A percentile compares a stretch with the other conserved stretches of the same genome.
These are phyloP conservation scores for Ganoderma sp. DNA, from an alignment of 1,284 basidiomycete species.

Conservation along the genomic window DNA sequence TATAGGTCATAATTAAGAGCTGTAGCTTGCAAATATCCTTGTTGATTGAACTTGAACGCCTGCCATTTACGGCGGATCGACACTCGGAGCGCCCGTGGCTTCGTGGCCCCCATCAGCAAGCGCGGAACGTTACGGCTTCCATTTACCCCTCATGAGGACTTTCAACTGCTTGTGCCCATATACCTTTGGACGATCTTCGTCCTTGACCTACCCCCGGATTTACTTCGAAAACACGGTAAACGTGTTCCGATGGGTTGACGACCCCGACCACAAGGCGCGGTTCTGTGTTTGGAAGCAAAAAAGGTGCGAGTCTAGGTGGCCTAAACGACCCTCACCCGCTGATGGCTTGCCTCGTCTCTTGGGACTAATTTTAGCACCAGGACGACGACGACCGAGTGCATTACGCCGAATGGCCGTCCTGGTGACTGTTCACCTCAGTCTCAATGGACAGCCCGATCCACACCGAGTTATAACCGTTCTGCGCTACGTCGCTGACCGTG, in stretches of 20 bases:
- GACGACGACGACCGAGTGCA: constrained; percentile 16
- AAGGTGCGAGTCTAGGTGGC: constrained; percentile 18
- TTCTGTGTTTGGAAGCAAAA: constrained; percentile 13
- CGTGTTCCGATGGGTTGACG: neutral
- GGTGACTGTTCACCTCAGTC: constrained; percentile 19
- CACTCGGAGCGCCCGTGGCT: neutral
- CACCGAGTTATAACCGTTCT: constrained; percentile 26
- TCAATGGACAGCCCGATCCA: constrained; percentile 4
- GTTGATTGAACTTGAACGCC: neutral
- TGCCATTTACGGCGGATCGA: constrained; percentile 1
- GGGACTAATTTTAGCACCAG: constrained; percentile 22
- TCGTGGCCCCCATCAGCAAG: neutral
- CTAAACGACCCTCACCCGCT: neutral
- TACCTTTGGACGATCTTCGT: neutral
- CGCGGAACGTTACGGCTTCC: neutral
- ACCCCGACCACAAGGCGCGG: neutral
- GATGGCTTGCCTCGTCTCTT: neutral
- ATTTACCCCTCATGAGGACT: neutral
- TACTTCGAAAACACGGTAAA: constrained; percentile 7
- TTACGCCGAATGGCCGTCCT: constrained; percentile 25
- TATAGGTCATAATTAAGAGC: neutral
- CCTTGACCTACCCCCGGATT: neutral
- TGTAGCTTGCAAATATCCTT: neutral
- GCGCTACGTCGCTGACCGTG: constrained; percentile 1
- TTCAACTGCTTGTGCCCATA: neutral